Evolutionary conservation across 163 green algal species (phyloP).

Genomic region (Scenedesmus sp.): DNA sequence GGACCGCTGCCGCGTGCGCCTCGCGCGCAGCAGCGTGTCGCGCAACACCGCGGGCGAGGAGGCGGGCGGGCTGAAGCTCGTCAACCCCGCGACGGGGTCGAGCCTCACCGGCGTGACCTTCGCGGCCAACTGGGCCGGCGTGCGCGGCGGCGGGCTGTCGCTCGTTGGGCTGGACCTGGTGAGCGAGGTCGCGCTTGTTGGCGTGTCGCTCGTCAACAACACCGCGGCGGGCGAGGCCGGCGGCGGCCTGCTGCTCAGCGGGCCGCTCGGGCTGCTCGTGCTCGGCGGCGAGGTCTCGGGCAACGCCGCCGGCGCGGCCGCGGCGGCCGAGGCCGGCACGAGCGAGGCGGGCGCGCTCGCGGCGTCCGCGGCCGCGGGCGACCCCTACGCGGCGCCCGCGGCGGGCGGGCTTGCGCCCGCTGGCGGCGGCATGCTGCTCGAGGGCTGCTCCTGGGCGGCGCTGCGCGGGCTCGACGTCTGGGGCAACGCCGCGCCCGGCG

Average conservation of each 20-base stretch:
- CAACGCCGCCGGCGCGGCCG: constrained; percentile 29
- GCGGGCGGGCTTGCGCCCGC: neutral
- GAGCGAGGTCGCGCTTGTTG: constrained; percentile 12
- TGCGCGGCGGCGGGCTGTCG: constrained; percentile 25
- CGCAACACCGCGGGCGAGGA: constrained; percentile 31
- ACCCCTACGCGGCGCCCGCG: neutral
- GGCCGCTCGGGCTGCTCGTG: constrained; percentile 21
- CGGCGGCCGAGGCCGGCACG: constrained; percentile 7
- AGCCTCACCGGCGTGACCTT: neutral
- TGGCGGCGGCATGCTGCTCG: constrained; percentile 31
- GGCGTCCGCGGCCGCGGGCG: neutral
- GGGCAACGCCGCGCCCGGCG: constrained; percentile 38
- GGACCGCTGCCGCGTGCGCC: neutral
- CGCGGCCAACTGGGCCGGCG: constrained; percentile 27
- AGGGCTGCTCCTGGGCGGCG: constrained; percentile 12
- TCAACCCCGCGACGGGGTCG: constrained; percentile 25
- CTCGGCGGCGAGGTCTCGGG: constrained; percentile 30
- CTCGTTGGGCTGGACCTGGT: constrained; percentile 3
- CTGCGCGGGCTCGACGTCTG: constrained; percentile 21
- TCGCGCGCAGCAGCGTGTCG: constrained; percentile 13
- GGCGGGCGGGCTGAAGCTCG: constrained; percentile 36
- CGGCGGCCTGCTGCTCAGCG: constrained; percentile 22
- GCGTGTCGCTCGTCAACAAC: constrained; percentile 24
- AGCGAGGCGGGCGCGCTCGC: neutral
- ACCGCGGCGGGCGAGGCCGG: constrained; percentile 30